These are phyloP conservation scores for Oidiodendron maius DNA, from an alignment of 495 filamentous ascomycete species.

Conservation along the genomic window DNA sequence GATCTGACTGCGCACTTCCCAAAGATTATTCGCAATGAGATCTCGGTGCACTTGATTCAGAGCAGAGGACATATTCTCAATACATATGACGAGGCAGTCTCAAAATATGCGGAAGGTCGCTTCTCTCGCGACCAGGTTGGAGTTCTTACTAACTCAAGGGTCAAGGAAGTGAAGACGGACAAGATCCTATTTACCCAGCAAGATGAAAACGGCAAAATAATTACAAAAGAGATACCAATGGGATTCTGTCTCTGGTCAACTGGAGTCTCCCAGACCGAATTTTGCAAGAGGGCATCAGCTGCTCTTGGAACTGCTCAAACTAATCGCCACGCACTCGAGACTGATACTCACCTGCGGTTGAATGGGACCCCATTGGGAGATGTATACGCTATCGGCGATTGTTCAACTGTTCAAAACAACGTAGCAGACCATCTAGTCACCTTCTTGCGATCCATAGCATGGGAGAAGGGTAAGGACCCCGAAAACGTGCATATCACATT, in stretches of 20 bases:
- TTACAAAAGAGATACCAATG: conserved; percentile 91
- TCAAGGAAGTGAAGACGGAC: conserved; percentile 79
- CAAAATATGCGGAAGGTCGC: conserved; percentile 82
- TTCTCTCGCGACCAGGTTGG: conserved; percentile 89
- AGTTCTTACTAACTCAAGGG: conserved; percentile 84
- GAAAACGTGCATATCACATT: conserved; percentile 78
- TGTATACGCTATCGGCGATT: conserved; percentile 97
- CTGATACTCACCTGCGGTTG: conserved; percentile 87
- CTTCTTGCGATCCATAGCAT: conserved; percentile 85
- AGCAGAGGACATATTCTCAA: conserved; percentile 92
- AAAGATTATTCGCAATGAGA: conserved; percentile 85
- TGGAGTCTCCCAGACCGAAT: conserved; percentile 81
- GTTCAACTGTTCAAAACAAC: conserved; percentile 94
- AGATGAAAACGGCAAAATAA: conserved; percentile 57
- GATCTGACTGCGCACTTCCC: conserved; percentile 82
- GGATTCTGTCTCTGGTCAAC: conserved; percentile 98
- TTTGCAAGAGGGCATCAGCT: conserved; percentile 65
- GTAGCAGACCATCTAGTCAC: conserved; percentile 77
- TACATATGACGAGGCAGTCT: conserved; percentile 94
- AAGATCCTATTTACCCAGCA: conserved; percentile 85
- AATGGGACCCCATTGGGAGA: conserved; percentile 90
- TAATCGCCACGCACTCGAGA: conserved; percentile 90
- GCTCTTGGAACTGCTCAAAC: conserved; percentile 70
- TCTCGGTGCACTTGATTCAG: conserved; percentile 96
- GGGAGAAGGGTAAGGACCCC: conserved; percentile 85